Evolutionary conservation across 106 monocot species (phyloP), one percentile per base, ranked within the genome.

Genomic region (Iris macrosiphon): DNA sequence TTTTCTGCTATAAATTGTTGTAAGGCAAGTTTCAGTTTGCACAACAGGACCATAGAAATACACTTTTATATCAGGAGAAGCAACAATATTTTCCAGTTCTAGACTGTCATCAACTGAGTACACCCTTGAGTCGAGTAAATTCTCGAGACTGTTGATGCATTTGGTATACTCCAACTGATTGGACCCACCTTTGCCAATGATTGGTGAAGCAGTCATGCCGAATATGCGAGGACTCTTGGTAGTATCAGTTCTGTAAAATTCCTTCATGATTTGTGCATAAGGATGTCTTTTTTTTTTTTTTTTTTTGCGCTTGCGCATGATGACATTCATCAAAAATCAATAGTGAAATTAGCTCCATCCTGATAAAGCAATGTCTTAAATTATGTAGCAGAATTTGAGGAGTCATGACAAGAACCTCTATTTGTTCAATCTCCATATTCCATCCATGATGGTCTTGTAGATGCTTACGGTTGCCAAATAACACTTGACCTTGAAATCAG

Each of bases 141-240:
- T 68, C 62, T 96, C 96, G 43, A 96, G 80, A 75, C 85, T 96
- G 55, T 96, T 96, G 69, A 96, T 89, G 48, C 77, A 86, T 76
- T 75, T 89, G n/a, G 83, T 74, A 69, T 86, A 89, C 35, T 66
- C 79, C 52, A 69, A 35, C 18, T 64, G 62, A 56, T 72, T 72
- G 4, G 82, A 75, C 20, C 89, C 80, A 66, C 96, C 96, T 90
- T 83, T 90, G 23, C 96, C 96, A 70, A 87, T 74, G 54, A 85
- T 98, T 50, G 96, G 96, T 61, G 96, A 90, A 57, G 96, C 96
- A 37, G 96, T 98, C 96, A 98, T 98, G 31, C 96, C 96, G 74
- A 98, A 98, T 59, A 98, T 78, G 22, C 79, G 89, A 49, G 96
- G 90, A 61, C 38, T n/a, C 18, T 51, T 77, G 8, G 27, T 26